Conservation (phyloP, 1,284 basidiomycete genomes). For the Phellinidium pouzarii region DNA sequence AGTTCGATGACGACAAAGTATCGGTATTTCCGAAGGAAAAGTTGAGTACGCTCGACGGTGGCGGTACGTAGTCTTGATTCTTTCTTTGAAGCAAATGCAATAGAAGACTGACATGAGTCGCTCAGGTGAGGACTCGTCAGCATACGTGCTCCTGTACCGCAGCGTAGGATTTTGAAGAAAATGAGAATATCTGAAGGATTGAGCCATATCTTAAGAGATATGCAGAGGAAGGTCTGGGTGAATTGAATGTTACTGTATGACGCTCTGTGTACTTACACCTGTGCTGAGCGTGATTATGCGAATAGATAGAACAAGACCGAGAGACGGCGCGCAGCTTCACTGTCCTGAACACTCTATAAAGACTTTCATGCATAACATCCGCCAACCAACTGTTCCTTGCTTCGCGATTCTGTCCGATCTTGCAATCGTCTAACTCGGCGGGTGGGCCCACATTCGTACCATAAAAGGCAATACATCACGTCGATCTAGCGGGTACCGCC, state of each 20-base stretch:
- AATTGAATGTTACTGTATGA: neutral
- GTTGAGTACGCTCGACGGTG: conserved; percentile 77
- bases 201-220: too few species aligned
- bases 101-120: neutral
- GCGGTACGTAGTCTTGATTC: conserved; percentile 43
- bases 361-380: too few species aligned
- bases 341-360: too few species aligned
- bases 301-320: neutral
- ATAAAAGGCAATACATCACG: neutral
- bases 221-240: neutral
- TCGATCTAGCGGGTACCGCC: neutral
- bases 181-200: neutral
- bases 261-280: neutral
- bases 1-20: conserved; percentile 92
- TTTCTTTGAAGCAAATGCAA: neutral
- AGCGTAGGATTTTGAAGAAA: neutral
- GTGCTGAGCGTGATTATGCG: neutral
- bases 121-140: neutral
- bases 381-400: neutral
- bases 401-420: neutral
- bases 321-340: too few species aligned
- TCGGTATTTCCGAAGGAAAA: conserved; percentile 77
- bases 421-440: neutral
- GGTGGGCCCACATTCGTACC: neutral
- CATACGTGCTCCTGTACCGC: neutral